Percentiles rank a stretch among this genome's conserved stretches.
Evolutionary conservation across 2,329 filamentous ascomycete species (phyloP).

Genomic region (Neonectria hederae): DNA sequence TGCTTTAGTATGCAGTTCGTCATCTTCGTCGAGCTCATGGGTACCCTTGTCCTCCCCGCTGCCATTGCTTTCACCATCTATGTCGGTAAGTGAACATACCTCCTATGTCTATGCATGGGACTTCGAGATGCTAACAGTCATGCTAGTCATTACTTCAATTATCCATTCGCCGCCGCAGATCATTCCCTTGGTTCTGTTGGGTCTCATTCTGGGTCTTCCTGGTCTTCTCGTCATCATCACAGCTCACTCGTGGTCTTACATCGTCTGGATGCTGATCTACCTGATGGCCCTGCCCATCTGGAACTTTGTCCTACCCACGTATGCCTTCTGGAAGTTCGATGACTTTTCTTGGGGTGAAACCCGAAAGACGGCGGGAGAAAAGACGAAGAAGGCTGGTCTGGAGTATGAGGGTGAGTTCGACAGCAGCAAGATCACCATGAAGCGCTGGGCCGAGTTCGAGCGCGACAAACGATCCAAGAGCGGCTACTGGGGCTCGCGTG

Average conservation of each 20-base stretch:
- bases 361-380: conserved; percentile 91
- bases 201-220: conserved; percentile 90
- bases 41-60: conserved; percentile 92
- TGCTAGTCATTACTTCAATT: conserved; percentile 83
- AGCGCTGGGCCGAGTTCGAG: conserved; percentile 97
- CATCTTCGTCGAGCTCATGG: conserved; percentile 92
- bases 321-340: conserved; percentile 99
- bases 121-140: conserved; percentile 15
- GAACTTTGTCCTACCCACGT: conserved; percentile 95
- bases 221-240: conserved; percentile 92
- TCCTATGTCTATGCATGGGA: not conserved
- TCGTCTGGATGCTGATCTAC: conserved; percentile 98
- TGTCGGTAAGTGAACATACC: conserved; percentile 72
- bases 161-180: conserved; percentile 79
- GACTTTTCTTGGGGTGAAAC: conserved; percentile 99
- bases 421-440: conserved; percentile 99
- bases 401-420: conserved; percentile 97
- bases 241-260: conserved; percentile 90
- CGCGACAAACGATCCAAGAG: conserved; percentile 63
- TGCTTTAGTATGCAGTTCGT: conserved; percentile 99
- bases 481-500: conserved; percentile 62
- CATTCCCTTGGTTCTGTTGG: conserved; percentile 90
- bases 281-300: conserved; percentile 91
- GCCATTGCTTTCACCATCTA: conserved; percentile 98
- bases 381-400: conserved; percentile 84